These are phyloP conservation scores for Ceratobasidium sp. DNA, from an alignment of 1,284 basidiomycete genomes.

Conservation along the genomic window DNA sequence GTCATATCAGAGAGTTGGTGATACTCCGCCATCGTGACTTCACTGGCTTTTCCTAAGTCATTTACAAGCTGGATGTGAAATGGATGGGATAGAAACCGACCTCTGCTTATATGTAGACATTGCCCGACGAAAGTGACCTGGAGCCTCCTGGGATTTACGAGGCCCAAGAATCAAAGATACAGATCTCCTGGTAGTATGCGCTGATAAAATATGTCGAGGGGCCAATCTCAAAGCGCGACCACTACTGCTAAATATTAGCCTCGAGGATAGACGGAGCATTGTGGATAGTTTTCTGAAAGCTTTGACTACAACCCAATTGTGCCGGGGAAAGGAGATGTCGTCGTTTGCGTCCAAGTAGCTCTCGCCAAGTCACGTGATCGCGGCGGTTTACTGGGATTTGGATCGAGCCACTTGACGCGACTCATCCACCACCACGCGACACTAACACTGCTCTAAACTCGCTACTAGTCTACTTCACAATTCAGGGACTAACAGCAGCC, in stretches of 20 bases:
- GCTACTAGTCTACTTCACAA: not conserved
- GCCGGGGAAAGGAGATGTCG: too few species aligned
- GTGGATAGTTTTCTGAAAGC: too few species aligned
- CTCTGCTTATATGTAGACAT: constrained; percentile 25
- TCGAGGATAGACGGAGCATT: constrained; percentile 6
- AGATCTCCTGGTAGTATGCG: not conserved
- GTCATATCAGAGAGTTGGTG: constrained; percentile 80
- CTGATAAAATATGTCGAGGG: not conserved
- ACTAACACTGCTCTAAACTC: not conserved
- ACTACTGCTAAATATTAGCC: not conserved
- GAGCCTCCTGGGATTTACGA: not conserved
- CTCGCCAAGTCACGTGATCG: constrained; percentile 30
- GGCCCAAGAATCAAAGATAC: not conserved
- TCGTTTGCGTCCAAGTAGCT: too few species aligned
- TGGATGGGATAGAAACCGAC: not conserved
- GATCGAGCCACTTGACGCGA: constrained; percentile 30
- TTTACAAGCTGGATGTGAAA: not conserved
- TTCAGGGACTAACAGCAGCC: constrained; percentile 2
- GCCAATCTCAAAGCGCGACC: not conserved
- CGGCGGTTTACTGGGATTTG: not conserved
- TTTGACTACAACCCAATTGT: too few species aligned
- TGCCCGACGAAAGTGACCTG: not conserved
- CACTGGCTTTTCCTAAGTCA: constrained; percentile 54
- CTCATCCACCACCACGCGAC: not conserved
- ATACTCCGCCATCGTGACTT: constrained; percentile 75